Percentiles rank a stretch among this genome's conserved stretches.
phyloP scores from a whole-genome alignment of 129 eudicot species.

The Artemisia argyi region DNA sequence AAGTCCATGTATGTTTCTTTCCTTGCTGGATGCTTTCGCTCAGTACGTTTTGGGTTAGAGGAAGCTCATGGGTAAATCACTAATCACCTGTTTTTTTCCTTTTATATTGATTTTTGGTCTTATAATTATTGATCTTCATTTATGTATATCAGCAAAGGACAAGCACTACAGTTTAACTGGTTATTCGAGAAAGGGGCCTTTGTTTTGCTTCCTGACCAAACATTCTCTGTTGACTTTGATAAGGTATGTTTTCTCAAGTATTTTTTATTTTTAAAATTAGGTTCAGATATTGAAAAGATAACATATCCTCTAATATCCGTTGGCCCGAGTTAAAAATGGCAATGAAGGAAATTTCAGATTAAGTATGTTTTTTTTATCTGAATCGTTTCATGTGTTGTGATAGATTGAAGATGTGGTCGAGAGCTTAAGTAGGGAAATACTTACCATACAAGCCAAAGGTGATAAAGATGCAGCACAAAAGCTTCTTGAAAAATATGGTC shows the following conservation, averaged over 20 bases:
- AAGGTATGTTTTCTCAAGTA: constrained; percentile 45
- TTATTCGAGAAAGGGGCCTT: constrained; percentile 78
- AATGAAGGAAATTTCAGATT: background rate
- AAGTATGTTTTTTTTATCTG: background rate
- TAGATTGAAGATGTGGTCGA: constrained; percentile 78
- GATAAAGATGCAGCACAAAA: constrained; percentile 69
- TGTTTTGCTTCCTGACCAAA: constrained; percentile 60
- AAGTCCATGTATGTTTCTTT: constrained; percentile 89
- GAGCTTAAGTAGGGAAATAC: constrained; percentile 85
- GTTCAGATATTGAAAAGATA: background rate
- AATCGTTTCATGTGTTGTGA: constrained; percentile 13
- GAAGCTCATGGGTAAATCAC: constrained; percentile 90
- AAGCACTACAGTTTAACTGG: constrained; percentile 95
- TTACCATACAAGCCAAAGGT: constrained; percentile 85
- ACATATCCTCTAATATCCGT: background rate
- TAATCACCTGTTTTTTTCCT: constrained; percentile 18
- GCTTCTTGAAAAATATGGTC: constrained; percentile 65
- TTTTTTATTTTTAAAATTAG: background rate
- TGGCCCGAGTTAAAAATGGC: background rate
- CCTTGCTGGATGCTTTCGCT: constrained; percentile 98
- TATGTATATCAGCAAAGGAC: constrained; percentile 68
- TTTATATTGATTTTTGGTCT: background rate
- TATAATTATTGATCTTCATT: background rate
- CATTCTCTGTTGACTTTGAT: constrained; percentile 78
- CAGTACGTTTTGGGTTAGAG: constrained; percentile 91